These are phyloP conservation scores for Citrullus colocynthis DNA, from an alignment of 306 rosid species.

Conservation along the genomic window DNA sequence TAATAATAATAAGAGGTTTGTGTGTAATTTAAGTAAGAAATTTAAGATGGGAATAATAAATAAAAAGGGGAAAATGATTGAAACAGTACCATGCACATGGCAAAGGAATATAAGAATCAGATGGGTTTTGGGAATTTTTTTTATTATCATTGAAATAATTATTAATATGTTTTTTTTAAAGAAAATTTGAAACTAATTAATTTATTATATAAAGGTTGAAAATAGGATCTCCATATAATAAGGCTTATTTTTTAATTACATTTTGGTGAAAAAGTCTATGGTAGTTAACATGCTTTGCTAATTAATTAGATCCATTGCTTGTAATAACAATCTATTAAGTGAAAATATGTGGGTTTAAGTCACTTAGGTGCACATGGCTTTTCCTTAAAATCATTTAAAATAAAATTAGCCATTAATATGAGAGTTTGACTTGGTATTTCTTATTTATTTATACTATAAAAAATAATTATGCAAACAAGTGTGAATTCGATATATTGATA, in stretches of 20 bases:
- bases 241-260: not conserved
- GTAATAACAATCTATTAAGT: not conserved
- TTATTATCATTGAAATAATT: not conserved
- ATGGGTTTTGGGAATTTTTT: not conserved
- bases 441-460: not conserved
- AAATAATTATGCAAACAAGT: not conserved
- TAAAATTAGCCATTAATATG: not conserved
- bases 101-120: not conserved
- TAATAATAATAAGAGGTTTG: not conserved
- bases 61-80: not conserved
- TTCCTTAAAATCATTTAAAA: not conserved
- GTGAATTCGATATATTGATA: not conserved
- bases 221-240: not conserved
- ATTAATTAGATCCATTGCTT: not conserved
- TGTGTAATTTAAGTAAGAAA: not conserved
- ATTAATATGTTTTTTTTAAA: no score
- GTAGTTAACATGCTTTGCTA: conserved; percentile 10
- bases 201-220: not conserved
- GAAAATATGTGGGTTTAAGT: not conserved
- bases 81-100: not conserved
- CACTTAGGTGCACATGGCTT: not conserved
- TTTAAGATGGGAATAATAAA: not conserved
- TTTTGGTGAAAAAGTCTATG: not conserved
- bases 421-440: not conserved
- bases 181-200: not conserved